phyloP scores from a whole-genome alignment of 495 filamentous ascomycete species.

The Neurospora discreta region DNA sequence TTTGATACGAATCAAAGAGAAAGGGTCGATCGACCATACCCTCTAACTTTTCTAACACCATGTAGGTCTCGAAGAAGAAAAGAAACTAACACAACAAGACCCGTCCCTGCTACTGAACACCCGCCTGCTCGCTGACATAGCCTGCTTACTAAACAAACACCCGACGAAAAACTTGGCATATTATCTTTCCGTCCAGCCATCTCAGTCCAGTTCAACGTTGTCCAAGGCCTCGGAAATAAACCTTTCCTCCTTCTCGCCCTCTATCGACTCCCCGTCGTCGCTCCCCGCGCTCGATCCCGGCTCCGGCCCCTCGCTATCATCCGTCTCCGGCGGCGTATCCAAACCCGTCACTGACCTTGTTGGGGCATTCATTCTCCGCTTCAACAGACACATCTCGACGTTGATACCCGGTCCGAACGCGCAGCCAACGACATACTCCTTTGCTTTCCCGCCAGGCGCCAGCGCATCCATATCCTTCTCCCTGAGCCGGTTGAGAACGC shows the following conservation, averaged over 20 bases:
- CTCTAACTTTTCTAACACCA: no score
- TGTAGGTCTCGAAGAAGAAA: no score
- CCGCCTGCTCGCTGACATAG: no score
- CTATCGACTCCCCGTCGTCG: slow-evolving; percentile 20
- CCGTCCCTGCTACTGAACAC: no score
- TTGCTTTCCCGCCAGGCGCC: slow-evolving; percentile 31
- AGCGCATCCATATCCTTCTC: slow-evolving; percentile 45
- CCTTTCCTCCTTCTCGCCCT: slow-evolving; percentile 16
- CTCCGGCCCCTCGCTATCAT: slow-evolving; percentile 27
- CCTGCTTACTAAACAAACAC: no score
- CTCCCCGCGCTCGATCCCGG: slow-evolving; percentile 18
- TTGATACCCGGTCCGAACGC: slow-evolving; percentile 56
- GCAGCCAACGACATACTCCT: slow-evolving; percentile 49
- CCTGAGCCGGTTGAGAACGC: slow-evolving; percentile 46
- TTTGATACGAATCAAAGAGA: no score
- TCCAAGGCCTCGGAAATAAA: slow-evolving; percentile 34
- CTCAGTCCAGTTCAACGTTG: slow-evolving; percentile 32
- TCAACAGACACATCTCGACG: slow-evolving; percentile 52
- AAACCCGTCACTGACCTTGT: slow-evolving; percentile 11
- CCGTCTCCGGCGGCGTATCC: slow-evolving; percentile 35
- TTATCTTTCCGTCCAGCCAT: no score
- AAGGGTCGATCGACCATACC: no score
- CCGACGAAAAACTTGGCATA: no score
- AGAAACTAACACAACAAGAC: no score
- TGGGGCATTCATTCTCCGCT: slow-evolving; percentile 23